Evolutionary conservation across 2,329 filamentous ascomycete genomes (phyloP).

Genomic region (Penicillium fuscoglaucum): DNA sequence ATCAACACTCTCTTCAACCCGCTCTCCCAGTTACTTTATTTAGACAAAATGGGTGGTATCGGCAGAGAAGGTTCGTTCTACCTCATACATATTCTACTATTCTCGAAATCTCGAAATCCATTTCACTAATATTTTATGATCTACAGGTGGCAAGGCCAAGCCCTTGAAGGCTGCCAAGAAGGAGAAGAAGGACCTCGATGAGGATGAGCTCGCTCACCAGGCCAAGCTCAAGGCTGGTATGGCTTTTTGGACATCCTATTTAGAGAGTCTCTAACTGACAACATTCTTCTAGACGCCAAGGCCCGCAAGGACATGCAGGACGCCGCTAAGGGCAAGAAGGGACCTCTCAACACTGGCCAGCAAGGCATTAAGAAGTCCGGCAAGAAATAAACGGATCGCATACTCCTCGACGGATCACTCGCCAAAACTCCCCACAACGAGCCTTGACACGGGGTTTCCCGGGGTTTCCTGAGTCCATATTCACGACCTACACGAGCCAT

Average conservation of each 20-base stretch:
- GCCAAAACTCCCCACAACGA: not conserved
- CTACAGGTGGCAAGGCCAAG: constrained; percentile 75
- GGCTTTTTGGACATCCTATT: constrained; percentile 32
- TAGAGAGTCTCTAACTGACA: not conserved
- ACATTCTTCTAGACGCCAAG: constrained; percentile 65
- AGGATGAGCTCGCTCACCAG: constrained; percentile 79
- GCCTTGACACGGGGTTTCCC: not conserved
- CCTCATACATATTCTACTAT: not conserved
- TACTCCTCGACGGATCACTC: not conserved
- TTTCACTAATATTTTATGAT: constrained; percentile 20
- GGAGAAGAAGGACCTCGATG: constrained; percentile 76
- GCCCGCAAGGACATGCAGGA: constrained; percentile 80
- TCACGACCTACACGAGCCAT: constrained; percentile 28
- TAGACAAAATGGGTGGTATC: constrained; percentile 60
- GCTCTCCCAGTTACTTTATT: constrained; percentile 2
- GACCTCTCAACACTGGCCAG: constrained; percentile 76
- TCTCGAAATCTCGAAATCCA: not conserved
- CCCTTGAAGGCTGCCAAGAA: constrained; percentile 89
- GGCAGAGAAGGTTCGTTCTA: constrained; percentile 63
- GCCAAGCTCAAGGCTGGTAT: constrained; percentile 82
- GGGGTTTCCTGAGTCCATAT: constrained; percentile 8
- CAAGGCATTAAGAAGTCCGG: constrained; percentile 98
- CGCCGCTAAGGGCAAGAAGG: constrained; percentile 76
- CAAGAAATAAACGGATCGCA: constrained; percentile 71
- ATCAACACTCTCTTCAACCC: constrained; percentile 6